Evolutionary conservation across 2,329 filamentous ascomycete species (phyloP), one percentile per base, ranked within the genome.

Genomic region (Ilyonectria destructans): DNA sequence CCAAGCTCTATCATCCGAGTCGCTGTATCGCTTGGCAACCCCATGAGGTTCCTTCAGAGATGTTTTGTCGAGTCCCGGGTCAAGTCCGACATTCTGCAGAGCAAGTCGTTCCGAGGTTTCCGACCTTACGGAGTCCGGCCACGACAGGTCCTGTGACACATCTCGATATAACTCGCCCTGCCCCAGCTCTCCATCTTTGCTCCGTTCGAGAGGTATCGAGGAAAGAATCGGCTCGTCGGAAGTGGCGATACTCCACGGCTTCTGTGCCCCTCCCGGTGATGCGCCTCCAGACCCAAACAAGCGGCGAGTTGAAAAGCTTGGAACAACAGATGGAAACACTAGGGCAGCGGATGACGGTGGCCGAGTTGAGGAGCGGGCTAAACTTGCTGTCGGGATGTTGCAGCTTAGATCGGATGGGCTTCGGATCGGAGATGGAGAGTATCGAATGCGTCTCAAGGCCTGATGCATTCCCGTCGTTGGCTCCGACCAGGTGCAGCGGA

Each of bases 381-480:
- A 45, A 26, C 45, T 58, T 45, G 65, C 58, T 52, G 26, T 62
- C 57, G 58, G 55, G 48, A 48, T 60, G 58, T 56, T 52, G 56
- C 48, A 31, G 65, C 40, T 66, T 64, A 66, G 56, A 64, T 64
- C 29, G 46, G 64, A 61, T 13, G 51, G 55, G 33, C 68, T 23
- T 77, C 63, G 72, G 58, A 65, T 55, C 63, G 71, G 62, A 64
- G 62, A 40, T 52, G 67, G 52, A 59, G 65, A 61, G 69, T 68
- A 65, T 67, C 67, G 62, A 56, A 69, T 62, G 31, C 68, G 69
- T 64, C 69, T 63, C 62, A 74, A 62, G 49, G 70, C 69, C 74
- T 69, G 74, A 77, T 74, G 76, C 79, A 81, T 81, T 64, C 74
- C 77, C 73, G 63, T 72, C 62, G 33, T 51, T 69, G 62, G 54